A percentile compares a stretch with the other conserved stretches of the same genome.
Conservation (phyloP, 805 yeast species). For the Cyberlindnera bimundalis region DNA sequence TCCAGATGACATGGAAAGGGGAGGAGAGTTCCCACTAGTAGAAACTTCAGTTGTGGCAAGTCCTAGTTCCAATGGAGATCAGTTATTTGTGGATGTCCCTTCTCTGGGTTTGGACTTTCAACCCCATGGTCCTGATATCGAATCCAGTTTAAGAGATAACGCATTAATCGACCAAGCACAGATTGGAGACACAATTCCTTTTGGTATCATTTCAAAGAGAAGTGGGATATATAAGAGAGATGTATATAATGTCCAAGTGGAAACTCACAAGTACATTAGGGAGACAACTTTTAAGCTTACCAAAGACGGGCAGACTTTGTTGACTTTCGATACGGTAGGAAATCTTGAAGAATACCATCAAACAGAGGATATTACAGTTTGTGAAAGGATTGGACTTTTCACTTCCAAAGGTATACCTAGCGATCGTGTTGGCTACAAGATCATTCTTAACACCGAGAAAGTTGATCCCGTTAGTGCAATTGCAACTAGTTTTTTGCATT, state of each 20-base stretch:
- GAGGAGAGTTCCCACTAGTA: no score
- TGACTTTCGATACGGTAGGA: conserved; percentile 20
- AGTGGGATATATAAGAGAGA: background rate
- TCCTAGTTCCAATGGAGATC: no score
- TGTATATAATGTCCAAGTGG: conserved; percentile 7
- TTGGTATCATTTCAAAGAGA: background rate
- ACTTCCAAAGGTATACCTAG: background rate
- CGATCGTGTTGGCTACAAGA: conserved; percentile 1
- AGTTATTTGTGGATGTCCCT: no score
- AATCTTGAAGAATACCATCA: conserved; percentile 18
- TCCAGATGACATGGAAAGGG: no score
- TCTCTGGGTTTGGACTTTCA: no score
- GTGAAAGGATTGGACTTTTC: conserved; percentile 1
- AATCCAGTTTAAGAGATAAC: conserved; percentile 3
- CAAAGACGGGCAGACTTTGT: background rate
- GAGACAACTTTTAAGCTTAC: conserved; percentile 6
- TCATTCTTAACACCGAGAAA: conserved; percentile 13
- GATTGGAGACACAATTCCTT: background rate
- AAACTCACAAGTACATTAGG: background rate
- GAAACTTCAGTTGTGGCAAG: no score
- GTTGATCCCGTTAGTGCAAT: conserved; percentile 17
- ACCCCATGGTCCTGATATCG: background rate
- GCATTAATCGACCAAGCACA: conserved; percentile 3
- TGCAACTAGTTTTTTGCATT: conserved; percentile 16
- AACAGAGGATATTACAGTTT: background rate